A percentile compares a stretch with the other conserved stretches of the same genome.
Conservation (phyloP, 129 eudicot genomes). For the Artemisia annua region DNA sequence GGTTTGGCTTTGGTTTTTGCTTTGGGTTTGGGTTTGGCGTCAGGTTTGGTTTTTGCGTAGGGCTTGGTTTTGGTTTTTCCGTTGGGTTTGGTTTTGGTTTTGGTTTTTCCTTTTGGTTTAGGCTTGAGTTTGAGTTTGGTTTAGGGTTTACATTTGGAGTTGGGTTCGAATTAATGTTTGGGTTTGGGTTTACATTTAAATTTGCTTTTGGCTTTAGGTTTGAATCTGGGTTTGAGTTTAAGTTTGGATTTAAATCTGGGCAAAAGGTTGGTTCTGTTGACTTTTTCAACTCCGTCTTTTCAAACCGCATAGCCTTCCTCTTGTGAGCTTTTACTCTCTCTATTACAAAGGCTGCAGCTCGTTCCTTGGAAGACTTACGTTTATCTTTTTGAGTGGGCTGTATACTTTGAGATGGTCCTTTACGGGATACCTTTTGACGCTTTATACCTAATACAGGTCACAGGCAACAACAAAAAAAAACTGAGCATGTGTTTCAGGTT, state of each 20-base stretch:
- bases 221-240: neutral
- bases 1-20: neutral
- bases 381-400: conserved; percentile 20
- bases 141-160: neutral
- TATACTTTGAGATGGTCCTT: conserved; percentile 26
- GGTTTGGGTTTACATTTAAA: neutral
- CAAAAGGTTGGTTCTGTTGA: conserved; percentile 15
- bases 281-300: conserved; percentile 6
- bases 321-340: conserved; percentile 4
- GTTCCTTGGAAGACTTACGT: conserved; percentile 26
- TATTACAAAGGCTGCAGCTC: conserved; percentile 16
- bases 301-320: conserved; percentile 4
- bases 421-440: conserved; percentile 38
- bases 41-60: neutral
- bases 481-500: neutral
- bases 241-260: neutral
- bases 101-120: neutral
- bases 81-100: neutral
- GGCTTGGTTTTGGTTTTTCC: neutral
- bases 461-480: neutral
- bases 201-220: neutral
- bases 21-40: neutral
- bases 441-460: conserved; percentile 40
- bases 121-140: neutral
- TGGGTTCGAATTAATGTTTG: neutral